Percentiles rank a stretch among this genome's conserved stretches.
Conservation (phyloP, 1,139 yeast species). For the Pichia sp. region DNA sequence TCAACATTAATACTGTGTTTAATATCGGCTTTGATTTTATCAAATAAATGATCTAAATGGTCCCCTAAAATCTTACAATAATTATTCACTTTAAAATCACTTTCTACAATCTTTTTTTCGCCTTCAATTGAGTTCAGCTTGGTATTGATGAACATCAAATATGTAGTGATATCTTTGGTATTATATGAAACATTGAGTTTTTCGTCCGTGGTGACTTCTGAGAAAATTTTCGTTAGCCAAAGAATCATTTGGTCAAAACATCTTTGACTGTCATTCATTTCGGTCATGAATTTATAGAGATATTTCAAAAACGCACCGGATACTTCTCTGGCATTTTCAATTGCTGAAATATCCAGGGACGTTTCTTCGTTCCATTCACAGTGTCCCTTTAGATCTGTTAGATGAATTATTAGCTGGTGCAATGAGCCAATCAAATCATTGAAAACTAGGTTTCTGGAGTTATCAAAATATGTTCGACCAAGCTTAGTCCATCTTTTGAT, state of each 20-base stretch:
- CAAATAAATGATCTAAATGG: slow-evolving; percentile 13
- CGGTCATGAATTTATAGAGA: slow-evolving; percentile 37
- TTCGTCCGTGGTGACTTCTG: slow-evolving; percentile 26
- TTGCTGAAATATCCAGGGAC: slow-evolving; percentile 2
- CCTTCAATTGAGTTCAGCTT: slow-evolving; percentile 5
- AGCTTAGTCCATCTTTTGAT: slow-evolving; percentile 47
- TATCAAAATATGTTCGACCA: slow-evolving; percentile 44
- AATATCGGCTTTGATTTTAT: slow-evolving; percentile 17
- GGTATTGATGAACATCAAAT: slow-evolving; percentile 15
- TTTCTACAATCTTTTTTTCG: neutral
- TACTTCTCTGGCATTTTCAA: slow-evolving; percentile 26
- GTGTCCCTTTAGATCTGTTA: slow-evolving; percentile 40
- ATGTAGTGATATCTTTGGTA: slow-evolving; percentile 21
- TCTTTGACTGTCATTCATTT: slow-evolving; percentile 43
- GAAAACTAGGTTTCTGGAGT: slow-evolving; percentile 36
- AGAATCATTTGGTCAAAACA: slow-evolving; percentile 41
- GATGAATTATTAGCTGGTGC: slow-evolving; percentile 48
- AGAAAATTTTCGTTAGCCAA: slow-evolving; percentile 33
- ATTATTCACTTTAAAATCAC: slow-evolving; percentile 7
- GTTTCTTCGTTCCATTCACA: slow-evolving; percentile 23
- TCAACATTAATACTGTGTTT: slow-evolving; percentile 16
- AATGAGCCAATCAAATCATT: slow-evolving; percentile 46
- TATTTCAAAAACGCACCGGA: slow-evolving; percentile 30
- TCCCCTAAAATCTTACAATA: slow-evolving; percentile 11
- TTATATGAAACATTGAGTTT: slow-evolving; percentile 12